Evolutionary conservation across 2,329 filamentous ascomycete species (phyloP), one percentile per base, ranked within the genome.

Genomic region (Phaeosphaeriaceae sp.): DNA sequence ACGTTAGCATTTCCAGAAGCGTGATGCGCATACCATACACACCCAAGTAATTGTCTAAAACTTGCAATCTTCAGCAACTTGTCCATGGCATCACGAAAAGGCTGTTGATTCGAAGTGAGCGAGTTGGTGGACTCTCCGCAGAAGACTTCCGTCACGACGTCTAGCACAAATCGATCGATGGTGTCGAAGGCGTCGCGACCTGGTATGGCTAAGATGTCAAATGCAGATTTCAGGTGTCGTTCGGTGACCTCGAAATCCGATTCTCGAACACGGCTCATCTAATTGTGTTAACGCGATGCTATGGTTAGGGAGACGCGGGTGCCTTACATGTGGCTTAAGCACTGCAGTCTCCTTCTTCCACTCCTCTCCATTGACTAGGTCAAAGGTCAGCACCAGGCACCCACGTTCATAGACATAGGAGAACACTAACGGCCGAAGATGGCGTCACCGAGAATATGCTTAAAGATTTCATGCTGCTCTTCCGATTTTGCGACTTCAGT

Each of bases 381-480:
- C 30, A 9, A 18, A 20, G 1, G 26, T 47, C 37, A 42, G 37
- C 16, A 47, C 18, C 30, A 15, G 6, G 28, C 3, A n/a, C 6
- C 26, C 29, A 36, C 7, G 21, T 21, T 33, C 0, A 6, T n/a
- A 9, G 23, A 6, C 16, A 47, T 18, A 9, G 21, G 21, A 26
- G 21, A 26, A 28, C 13, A 42, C 46, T 43, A 30, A 48, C 38
- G 45, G 21, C 42, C 46, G 13, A 50, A 50, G 12, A 50, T 38
- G 2, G 48, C 46, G 20, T 50, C 48, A 3, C 48, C 48, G 33
- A 50, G 23, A 15, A 50, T 50, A 30, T 43, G 46, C 4, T 43
- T 50, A 34, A 50, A 50, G 29, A 47, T 43, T 46, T 50, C 43
- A 34, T 50, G 48, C 34, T 42, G 48, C 15, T 42, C 46, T 33